These are phyloP conservation scores for Emergomyces africanus DNA, from an alignment of 2,329 filamentous ascomycete genomes.

Conservation along the genomic window DNA sequence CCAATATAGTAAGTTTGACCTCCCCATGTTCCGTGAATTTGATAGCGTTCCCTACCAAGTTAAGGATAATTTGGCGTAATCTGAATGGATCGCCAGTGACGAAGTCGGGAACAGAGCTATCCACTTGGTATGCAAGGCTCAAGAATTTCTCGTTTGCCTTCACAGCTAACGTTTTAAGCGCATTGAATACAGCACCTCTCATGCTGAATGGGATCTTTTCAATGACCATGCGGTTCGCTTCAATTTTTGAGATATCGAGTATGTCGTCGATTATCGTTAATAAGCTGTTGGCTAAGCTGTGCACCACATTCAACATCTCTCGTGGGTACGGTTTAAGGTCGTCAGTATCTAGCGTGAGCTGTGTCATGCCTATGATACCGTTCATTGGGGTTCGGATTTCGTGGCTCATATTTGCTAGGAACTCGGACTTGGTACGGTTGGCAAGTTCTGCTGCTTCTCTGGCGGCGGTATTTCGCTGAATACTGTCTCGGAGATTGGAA, in stretches of 20 bases:
- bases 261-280: conserved; percentile 89
- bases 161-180: conserved; percentile 89
- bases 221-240: conserved; percentile 95
- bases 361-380: conserved; percentile 96
- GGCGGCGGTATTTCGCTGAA: conserved; percentile 90
- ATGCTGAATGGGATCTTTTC: conserved; percentile 95
- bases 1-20: conserved; percentile 80
- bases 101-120: conserved; percentile 85
- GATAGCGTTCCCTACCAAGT: conserved; percentile 94
- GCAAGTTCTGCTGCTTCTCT: conserved; percentile 92
- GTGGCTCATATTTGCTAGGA: conserved; percentile 97
- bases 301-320: conserved; percentile 97
- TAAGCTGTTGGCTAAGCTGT: conserved; percentile 89
- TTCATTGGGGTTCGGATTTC: conserved; percentile 97
- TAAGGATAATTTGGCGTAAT: conserved; percentile 89
- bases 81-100: conserved; percentile 95
- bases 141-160: conserved; percentile 94
- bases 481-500: conserved; percentile 85
- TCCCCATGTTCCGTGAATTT: conserved; percentile 97
- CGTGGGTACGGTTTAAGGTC: conserved; percentile 89
- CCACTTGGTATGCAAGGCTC: conserved; percentile 84
- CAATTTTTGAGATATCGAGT: conserved; percentile 61
- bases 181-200: conserved; percentile 90
- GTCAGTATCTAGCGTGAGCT: conserved; percentile 88
- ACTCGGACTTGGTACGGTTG: conserved; percentile 97